Conservation (phyloP, 2,329 filamentous ascomycete genomes). For the Tolypocladium album region DNA sequence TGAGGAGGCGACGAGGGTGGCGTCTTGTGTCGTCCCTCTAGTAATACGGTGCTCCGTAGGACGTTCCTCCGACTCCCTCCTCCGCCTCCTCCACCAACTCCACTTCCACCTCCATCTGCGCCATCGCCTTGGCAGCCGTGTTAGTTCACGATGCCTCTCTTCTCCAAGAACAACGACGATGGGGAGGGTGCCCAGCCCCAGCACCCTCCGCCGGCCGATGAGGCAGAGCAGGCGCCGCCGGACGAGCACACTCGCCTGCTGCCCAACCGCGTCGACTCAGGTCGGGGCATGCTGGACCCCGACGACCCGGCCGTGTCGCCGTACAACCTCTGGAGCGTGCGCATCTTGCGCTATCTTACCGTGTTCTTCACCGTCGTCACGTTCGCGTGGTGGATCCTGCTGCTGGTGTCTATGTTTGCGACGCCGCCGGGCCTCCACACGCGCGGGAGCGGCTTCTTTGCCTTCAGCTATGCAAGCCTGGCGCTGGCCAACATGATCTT, state of each 20-base stretch:
- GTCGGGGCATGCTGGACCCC: slow-evolving; percentile 22
- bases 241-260: slow-evolving; percentile 56
- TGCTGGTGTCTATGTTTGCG: slow-evolving; percentile 84
- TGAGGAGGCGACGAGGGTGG: not conserved
- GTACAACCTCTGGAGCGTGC: slow-evolving; percentile 89
- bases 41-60: not conserved
- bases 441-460: slow-evolving; percentile 84
- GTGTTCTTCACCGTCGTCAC: slow-evolving; percentile 64
- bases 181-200: slow-evolving; percentile 6
- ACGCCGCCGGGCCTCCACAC: slow-evolving; percentile 80
- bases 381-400: slow-evolving; percentile 85
- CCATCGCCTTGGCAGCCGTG: not conserved
- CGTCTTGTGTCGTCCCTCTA: not conserved
- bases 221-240: slow-evolving; percentile 17
- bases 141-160: slow-evolving; percentile 19
- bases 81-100: not conserved
- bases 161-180: slow-evolving; percentile 16
- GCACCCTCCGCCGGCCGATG: slow-evolving; percentile 8
- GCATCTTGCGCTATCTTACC: slow-evolving; percentile 67
- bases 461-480: slow-evolving; percentile 73
- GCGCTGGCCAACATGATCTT: slow-evolving; percentile 67
- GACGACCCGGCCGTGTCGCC: slow-evolving; percentile 57
- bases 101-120: not conserved
- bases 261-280: slow-evolving; percentile 51
- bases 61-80: no score